These are phyloP conservation scores for Periconia sp. DNA, from an alignment of 2,329 filamentous ascomycete species.

Conservation along the genomic window DNA sequence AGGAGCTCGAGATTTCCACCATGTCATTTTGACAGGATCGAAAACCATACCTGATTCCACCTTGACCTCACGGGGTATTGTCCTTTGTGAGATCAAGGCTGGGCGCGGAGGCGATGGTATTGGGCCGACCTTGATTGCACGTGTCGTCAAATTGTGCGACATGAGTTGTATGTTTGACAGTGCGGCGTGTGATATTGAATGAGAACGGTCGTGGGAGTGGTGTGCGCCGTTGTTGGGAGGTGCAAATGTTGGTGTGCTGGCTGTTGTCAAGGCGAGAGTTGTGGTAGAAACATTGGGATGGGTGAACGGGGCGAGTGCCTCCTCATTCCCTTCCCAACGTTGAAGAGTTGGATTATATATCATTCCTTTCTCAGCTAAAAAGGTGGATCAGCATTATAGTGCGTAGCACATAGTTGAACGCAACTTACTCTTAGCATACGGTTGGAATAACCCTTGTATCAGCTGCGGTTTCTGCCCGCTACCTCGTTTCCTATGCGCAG, in stretches of 20 bases:
- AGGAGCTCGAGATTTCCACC: conserved; percentile 71
- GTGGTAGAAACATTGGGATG: conserved; percentile 51
- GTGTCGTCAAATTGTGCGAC: conserved; percentile 46
- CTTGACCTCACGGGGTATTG: conserved; percentile 77
- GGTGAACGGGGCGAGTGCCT: conserved; percentile 74
- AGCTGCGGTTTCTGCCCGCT: conserved; percentile 77
- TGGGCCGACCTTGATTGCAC: conserved; percentile 34
- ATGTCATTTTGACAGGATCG: conserved; percentile 95
- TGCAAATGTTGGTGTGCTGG: conserved; percentile 45
- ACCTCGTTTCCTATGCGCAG: conserved; percentile 49
- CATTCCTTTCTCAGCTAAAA: conserved; percentile 86
- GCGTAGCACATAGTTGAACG: neutral
- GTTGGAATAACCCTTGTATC: conserved; percentile 80
- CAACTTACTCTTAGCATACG: conserved; percentile 76
- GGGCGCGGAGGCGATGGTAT: conserved; percentile 57
- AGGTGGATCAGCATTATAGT: conserved; percentile 16
- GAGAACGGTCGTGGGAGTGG: conserved; percentile 38
- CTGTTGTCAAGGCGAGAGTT: conserved; percentile 41
- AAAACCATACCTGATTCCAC: conserved; percentile 99
- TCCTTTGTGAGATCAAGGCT: conserved; percentile 89
- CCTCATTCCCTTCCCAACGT: conserved; percentile 96
- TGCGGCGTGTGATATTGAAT: conserved; percentile 47
- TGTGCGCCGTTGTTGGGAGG: conserved; percentile 29
- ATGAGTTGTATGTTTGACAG: conserved; percentile 31
- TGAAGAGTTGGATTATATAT: conserved; percentile 86